Conservation (phyloP, 225 moss, liverwort and hornwort genomes). For the Neckera pumila region DNA sequence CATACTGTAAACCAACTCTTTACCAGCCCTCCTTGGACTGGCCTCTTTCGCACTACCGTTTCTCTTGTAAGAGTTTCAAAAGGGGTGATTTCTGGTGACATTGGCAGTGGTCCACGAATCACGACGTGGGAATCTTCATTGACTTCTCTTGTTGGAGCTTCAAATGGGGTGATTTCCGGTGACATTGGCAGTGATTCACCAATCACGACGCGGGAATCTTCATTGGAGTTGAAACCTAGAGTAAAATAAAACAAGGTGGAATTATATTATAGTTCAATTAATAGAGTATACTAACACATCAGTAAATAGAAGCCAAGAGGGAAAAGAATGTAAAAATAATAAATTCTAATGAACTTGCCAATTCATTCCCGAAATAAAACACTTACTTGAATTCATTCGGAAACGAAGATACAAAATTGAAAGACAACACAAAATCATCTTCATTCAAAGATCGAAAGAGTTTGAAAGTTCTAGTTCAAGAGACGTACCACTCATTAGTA, state of each 20-base stretch:
- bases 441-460: accelerated
- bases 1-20: not conserved
- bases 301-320: no score
- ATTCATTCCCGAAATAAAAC: not conserved
- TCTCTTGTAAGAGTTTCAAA: not conserved
- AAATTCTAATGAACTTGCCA: accelerated
- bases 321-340: not conserved
- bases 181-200: not conserved
- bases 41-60: not conserved
- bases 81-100: no score
- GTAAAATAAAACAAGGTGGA: not conserved
- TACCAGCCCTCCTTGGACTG: not conserved
- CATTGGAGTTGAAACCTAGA: not conserved
- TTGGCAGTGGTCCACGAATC: no score
- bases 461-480: not conserved
- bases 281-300: accelerated
- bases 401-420: not conserved
- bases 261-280: accelerated
- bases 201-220: not conserved
- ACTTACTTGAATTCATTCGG: not conserved
- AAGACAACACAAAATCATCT: not conserved
- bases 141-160: not conserved
- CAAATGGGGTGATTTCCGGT: not conserved
- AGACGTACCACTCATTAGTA: not conserved
- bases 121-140: no score